Conservation (phyloP, 129 eudicot species). For the Pittosporum tobira region DNA sequence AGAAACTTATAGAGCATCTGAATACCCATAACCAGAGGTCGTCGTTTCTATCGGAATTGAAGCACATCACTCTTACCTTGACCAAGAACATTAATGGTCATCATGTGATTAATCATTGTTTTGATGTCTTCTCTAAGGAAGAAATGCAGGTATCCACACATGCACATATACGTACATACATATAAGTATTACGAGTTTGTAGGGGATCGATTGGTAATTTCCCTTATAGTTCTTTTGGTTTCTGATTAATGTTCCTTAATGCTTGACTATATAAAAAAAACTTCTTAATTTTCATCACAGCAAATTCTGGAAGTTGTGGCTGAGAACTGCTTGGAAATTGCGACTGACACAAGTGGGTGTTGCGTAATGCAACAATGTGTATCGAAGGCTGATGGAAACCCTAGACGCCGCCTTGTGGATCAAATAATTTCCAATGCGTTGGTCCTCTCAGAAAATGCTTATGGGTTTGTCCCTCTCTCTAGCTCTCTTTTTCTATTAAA, state of each 20-base stretch:
- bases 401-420: slow-evolving; percentile 20
- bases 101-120: slow-evolving; percentile 55
- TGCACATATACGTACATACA: neutral
- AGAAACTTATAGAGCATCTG: slow-evolving; percentile 44
- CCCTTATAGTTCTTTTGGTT: neutral
- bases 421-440: slow-evolving; percentile 31
- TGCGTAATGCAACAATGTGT: slow-evolving; percentile 42
- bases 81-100: slow-evolving; percentile 45
- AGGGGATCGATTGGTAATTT: neutral
- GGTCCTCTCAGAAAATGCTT: slow-evolving; percentile 34
- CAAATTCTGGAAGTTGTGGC: slow-evolving; percentile 37
- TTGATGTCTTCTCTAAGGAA: slow-evolving; percentile 31
- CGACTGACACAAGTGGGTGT: slow-evolving; percentile 47
- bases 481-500: neutral
- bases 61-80: slow-evolving; percentile 32
- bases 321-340: slow-evolving; percentile 34
- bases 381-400: slow-evolving; percentile 13
- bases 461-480: slow-evolving; percentile 29
- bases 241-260: neutral
- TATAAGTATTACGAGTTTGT: neutral
- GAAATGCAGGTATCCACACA: slow-evolving; percentile 35
- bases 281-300: slow-evolving; percentile 13
- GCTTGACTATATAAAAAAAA: no score
- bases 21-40: slow-evolving; percentile 35
- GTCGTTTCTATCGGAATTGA: slow-evolving; percentile 28